Evolutionary conservation across 768 basidiomycete genomes (phyloP), one percentile per base, ranked within the genome.

Genomic region (Amanita inopinata): DNA sequence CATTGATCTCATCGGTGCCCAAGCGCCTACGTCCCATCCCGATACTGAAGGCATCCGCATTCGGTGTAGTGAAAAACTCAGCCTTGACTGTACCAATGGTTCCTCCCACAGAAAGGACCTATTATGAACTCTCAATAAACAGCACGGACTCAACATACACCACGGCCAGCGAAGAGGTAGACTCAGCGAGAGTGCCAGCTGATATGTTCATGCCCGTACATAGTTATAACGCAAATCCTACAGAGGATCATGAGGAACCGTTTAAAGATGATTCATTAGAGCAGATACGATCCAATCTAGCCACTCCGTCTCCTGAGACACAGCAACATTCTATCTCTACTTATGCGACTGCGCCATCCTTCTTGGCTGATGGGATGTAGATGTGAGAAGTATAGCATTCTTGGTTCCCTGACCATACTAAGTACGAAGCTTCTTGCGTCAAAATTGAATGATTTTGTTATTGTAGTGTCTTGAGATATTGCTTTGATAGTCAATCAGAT

Each of bases 391-490:
- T n/a, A n/a, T n/a, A n/a, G n/a, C n/a, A n/a, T n/a, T n/a, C n/a
- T n/a, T n/a, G n/a, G n/a, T n/a, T n/a, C n/a, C n/a, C n/a, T n/a
- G n/a, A n/a, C n/a, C n/a, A n/a, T n/a, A n/a, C n/a, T n/a, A n/a
- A n/a, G n/a, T n/a, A n/a, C n/a, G n/a, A n/a, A n/a, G n/a, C n/a
- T n/a, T n/a, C n/a, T n/a, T n/a, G n/a, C n/a, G n/a, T n/a, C n/a
- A n/a, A n/a, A n/a, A n/a, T n/a, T 12, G 11, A 25, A 31, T 46
- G 31, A 35, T 19, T 7, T 36, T 43, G 34, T n/a, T 10, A 12
- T 22, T 67, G 67, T 52, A 78, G 55, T 46, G 79, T 74, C 51
- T 74, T 69, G 50, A 84, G 70, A 52, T 83, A 78, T 63, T 73
- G 64, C 83, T 86, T 56, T 18, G 46, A 25, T 10, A 36, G 17